Percentiles rank a stretch among this genome's conserved stretches.
phyloP scores from a whole-genome alignment of 78 protist species.

The Speleostelium caveatum region DNA sequence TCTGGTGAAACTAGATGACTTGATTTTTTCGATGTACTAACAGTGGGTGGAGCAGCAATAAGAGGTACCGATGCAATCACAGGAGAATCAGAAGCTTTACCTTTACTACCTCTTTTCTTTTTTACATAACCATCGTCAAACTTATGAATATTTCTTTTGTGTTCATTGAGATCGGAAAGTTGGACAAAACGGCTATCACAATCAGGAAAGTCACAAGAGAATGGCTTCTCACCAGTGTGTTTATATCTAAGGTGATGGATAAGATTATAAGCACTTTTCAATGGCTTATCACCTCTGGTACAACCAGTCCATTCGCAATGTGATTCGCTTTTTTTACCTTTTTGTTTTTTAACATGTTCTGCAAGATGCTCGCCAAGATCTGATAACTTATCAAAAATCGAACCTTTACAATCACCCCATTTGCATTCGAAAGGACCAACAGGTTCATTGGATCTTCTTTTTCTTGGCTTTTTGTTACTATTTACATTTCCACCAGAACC shows the following conservation, averaged over 20 bases:
- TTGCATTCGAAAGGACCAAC: constrained; percentile 78
- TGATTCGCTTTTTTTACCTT: constrained; percentile 69
- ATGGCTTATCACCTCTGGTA: constrained; percentile 58
- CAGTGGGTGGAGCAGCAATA: background rate
- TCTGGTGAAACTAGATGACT: too few relatives aligned
- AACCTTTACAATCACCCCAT: constrained; percentile 65
- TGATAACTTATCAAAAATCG: constrained; percentile 8
- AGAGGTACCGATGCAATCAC: background rate
- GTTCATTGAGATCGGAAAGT: constrained; percentile 65
- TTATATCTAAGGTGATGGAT: constrained; percentile 74
- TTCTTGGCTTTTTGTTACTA: constrained; percentile 55
- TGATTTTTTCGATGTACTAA: constrained; percentile 6
- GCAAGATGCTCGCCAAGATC: constrained; percentile 69
- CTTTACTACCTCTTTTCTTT: constrained; percentile 59
- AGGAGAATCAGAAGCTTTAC: background rate
- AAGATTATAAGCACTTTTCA: constrained; percentile 65
- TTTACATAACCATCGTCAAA: constrained; percentile 73
- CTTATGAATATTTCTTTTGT: constrained; percentile 71
- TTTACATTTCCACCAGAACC: background rate
- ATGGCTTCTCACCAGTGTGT: constrained; percentile 78
- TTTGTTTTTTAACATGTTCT: constrained; percentile 65
- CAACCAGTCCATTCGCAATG: constrained; percentile 72
- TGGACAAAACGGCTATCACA: constrained; percentile 68
- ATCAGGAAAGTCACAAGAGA: constrained; percentile 49
- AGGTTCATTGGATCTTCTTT: constrained; percentile 40